These are phyloP conservation scores for Friedmanniomyces endolithicus DNA, from an alignment of 495 filamentous ascomycete genomes.

Conservation along the genomic window DNA sequence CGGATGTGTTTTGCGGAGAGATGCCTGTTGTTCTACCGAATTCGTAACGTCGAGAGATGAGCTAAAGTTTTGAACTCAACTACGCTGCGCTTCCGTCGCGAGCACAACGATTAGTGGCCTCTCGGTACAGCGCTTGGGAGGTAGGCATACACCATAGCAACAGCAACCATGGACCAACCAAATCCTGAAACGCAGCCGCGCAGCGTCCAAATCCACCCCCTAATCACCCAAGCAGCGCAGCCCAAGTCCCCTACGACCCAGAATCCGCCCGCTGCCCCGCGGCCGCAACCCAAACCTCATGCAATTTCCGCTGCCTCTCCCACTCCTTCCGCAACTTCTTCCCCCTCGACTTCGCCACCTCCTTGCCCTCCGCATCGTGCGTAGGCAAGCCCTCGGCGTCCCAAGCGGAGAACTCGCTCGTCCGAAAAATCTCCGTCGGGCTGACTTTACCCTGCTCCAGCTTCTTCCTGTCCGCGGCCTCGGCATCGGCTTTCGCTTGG, in stretches of 20 bases:
- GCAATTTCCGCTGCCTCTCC: slow-evolving; percentile 80
- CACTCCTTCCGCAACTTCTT: slow-evolving; percentile 90
- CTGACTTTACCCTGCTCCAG: slow-evolving; percentile 58
- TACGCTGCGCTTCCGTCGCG: too few relatives aligned
- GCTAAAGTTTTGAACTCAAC: too few relatives aligned
- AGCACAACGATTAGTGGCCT: too few relatives aligned
- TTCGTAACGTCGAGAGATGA: too few relatives aligned
- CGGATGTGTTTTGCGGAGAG: too few relatives aligned
- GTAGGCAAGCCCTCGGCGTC: slow-evolving; percentile 77
- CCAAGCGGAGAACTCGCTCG: slow-evolving; percentile 59
- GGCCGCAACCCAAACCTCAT: slow-evolving; percentile 50
- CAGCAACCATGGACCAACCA: too few relatives aligned
- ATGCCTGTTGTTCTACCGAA: too few relatives aligned
- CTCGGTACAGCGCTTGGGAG: too few relatives aligned
- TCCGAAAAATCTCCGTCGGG: slow-evolving; percentile 35
- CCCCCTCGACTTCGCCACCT: slow-evolving; percentile 62
- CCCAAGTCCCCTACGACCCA: not conserved
- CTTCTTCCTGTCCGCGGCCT: slow-evolving; percentile 46
- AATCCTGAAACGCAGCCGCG: too few relatives aligned
- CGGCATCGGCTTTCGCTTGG: slow-evolving; percentile 44
- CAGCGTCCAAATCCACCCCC: too few relatives aligned
- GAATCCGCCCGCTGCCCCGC: slow-evolving; percentile 10
- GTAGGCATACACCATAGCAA: too few relatives aligned
- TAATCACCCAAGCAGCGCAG: not conserved
- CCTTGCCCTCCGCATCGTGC: slow-evolving; percentile 59